These are phyloP conservation scores for Cystofilobasidium macerans DNA, from an alignment of 768 basidiomycete genomes.

Conservation along the genomic window DNA sequence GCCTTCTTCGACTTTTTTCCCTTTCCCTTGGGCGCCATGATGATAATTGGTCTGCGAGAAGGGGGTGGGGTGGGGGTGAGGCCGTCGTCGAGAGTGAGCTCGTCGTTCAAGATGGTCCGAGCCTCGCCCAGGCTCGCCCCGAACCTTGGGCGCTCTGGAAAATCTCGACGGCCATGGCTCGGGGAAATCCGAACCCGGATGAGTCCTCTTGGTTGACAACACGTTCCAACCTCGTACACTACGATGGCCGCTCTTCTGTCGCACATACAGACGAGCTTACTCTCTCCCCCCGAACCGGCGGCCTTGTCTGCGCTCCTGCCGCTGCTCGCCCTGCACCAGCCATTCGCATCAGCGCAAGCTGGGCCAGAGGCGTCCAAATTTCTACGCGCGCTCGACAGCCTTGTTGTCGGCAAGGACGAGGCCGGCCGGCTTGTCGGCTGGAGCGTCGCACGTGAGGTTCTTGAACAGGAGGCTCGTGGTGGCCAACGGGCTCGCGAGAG, in stretches of 20 bases:
- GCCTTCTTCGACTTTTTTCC: slow-evolving; percentile 73
- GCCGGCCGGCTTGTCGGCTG: slow-evolving; percentile 18
- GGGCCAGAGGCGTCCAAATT: neutral
- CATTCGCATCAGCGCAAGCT: neutral
- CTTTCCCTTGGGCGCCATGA: slow-evolving; percentile 66
- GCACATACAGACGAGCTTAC: neutral
- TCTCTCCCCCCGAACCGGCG: neutral
- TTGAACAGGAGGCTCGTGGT: slow-evolving; percentile 12
- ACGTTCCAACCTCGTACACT: neutral
- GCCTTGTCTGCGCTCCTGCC: neutral
- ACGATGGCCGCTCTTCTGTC: neutral
- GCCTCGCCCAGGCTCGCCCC: no score
- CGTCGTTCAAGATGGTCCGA: no score
- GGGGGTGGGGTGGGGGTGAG: neutral
- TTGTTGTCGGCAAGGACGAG: slow-evolving; percentile 21
- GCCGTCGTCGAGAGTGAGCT: no score
- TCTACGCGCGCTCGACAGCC: slow-evolving; percentile 14
- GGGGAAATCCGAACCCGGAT: no score
- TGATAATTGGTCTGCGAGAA: no score
- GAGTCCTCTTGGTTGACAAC: no score
- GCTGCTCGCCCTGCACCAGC: slow-evolving; percentile 2
- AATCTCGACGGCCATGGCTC: no score
- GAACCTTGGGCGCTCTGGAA: no score
- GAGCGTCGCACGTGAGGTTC: slow-evolving; percentile 6
- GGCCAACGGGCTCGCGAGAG: neutral